Evolutionary conservation across 2,329 filamentous ascomycete species (phyloP).

Genomic region (Leptosphaerulina australis): DNA sequence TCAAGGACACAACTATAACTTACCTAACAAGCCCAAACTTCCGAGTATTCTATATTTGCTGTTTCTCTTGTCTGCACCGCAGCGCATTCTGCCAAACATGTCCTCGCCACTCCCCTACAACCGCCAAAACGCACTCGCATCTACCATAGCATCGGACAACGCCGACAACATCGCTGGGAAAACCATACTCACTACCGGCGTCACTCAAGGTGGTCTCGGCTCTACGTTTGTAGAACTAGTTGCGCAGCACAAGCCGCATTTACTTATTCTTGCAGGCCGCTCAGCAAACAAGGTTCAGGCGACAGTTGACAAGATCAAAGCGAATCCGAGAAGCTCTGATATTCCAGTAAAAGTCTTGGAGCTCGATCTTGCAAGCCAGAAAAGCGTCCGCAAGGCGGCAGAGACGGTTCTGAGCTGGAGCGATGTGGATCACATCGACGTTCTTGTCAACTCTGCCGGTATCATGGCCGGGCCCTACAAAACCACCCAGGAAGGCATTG

Average conservation of each 20-base stretch:
- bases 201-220: slow-evolving; percentile 38
- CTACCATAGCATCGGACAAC: slow-evolving; percentile 48
- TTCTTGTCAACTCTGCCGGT: slow-evolving; percentile 52
- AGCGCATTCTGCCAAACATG: background rate
- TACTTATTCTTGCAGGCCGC: slow-evolving; percentile 51
- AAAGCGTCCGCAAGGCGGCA: slow-evolving; percentile 45
- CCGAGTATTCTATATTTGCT: background rate
- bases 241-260: slow-evolving; percentile 34
- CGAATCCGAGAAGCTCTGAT: slow-evolving; percentile 34
- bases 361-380: slow-evolving; percentile 49
- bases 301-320: slow-evolving; percentile 46
- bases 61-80: background rate
- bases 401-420: slow-evolving; percentile 34
- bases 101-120: slow-evolving; percentile 30
- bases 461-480: slow-evolving; percentile 45
- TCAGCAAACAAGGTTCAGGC: slow-evolving; percentile 50
- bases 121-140: slow-evolving; percentile 30
- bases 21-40: too few relatives aligned
- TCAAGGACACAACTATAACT: background rate
- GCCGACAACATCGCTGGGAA: slow-evolving; percentile 55
- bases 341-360: slow-evolving; percentile 41
- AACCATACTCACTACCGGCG: slow-evolving; percentile 47
- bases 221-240: slow-evolving; percentile 36
- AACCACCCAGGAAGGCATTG: slow-evolving; percentile 44
- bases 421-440: slow-evolving; percentile 46